Conservation (phyloP, 768 basidiomycete genomes). For the Trametes maxima region DNA sequence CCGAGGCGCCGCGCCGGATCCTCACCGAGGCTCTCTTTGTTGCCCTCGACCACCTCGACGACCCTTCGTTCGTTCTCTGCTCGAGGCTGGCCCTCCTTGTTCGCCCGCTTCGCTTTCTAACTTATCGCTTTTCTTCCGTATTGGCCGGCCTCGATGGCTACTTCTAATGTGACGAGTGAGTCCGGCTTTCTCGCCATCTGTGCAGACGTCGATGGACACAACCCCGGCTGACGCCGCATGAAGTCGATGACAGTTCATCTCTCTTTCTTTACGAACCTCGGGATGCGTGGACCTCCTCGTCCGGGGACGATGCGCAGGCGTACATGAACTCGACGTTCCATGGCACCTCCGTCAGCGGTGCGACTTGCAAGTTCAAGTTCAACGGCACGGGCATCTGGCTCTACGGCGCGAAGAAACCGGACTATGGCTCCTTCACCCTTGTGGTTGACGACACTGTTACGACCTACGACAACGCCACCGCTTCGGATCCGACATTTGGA, state of each 20-base stretch:
- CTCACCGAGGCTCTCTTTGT: conserved; percentile 3
- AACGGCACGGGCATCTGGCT: conserved; percentile 58
- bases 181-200: conserved; percentile 15
- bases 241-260: conserved; percentile 62
- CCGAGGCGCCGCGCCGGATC: background rate
- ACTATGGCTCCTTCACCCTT: conserved; percentile 50
- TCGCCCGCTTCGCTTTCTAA: conserved; percentile 8
- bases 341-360: conserved; percentile 44
- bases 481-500: conserved; percentile 32
- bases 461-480: conserved; percentile 38
- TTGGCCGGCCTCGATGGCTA: conserved; percentile 33
- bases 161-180: conserved; percentile 34
- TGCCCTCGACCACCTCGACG: conserved; percentile 12
- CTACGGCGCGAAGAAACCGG: conserved; percentile 48
- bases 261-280: conserved; percentile 52
- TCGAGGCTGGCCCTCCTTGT: conserved; percentile 17
- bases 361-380: conserved; percentile 53
- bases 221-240: background rate
- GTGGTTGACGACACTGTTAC: conserved; percentile 47
- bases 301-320: conserved; percentile 42
- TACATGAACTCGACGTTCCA: conserved; percentile 52
- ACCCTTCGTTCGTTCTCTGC: conserved; percentile 16
- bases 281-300: conserved; percentile 53
- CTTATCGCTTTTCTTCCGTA: conserved; percentile 5
- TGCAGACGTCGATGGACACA: background rate